Percentiles rank a stretch among this genome's conserved stretches.
Conservation (phyloP, 176 grass and related monocot species). For the Phoenix roebelenii region DNA sequence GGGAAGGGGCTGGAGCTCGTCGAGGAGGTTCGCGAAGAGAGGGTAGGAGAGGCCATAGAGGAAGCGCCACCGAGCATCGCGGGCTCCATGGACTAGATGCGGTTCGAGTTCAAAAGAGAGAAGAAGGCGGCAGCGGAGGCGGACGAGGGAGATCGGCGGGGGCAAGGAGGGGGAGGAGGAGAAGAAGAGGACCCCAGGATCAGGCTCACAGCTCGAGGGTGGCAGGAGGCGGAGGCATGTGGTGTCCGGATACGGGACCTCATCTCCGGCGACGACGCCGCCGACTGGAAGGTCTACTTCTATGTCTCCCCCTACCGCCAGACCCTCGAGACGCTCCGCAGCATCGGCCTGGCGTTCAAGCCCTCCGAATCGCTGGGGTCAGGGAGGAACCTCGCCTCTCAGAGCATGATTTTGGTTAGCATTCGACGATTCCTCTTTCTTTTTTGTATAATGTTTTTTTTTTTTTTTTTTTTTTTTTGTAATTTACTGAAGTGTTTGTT, state of each 20-base stretch:
- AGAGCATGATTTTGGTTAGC: conserved; percentile 77
- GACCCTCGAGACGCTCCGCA: conserved; percentile 50
- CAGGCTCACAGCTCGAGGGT: conserved; percentile 45
- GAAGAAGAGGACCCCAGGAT: conserved; percentile 41
- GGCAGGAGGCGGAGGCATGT: conserved; percentile 42
- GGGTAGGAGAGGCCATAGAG: too few relatives aligned
- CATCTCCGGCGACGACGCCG: conserved; percentile 2
- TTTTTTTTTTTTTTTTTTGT: not conserved
- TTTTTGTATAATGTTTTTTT: not conserved
- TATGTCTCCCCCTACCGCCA: conserved; percentile 74
- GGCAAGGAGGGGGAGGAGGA: too few relatives aligned
- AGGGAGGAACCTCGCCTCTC: conserved; percentile 67
- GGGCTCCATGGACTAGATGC: too few relatives aligned
- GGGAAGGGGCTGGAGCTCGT: too few relatives aligned
- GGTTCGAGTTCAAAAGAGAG: too few relatives aligned
- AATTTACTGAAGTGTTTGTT: not conserved
- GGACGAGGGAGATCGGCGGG: too few relatives aligned
- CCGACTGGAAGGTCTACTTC: conserved; percentile 79
- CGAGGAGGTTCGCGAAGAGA: too few relatives aligned
- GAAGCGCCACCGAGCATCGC: too few relatives aligned
- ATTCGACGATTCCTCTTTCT: not conserved
- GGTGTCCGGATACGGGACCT: conserved; percentile 41
- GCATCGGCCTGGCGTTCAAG: conserved; percentile 52
- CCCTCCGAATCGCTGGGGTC: conserved; percentile 54
- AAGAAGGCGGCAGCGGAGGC: too few relatives aligned